Evolutionary conservation across 345 rosid genomes (phyloP).

Genomic region (Eucalyptus erythrocorys): DNA sequence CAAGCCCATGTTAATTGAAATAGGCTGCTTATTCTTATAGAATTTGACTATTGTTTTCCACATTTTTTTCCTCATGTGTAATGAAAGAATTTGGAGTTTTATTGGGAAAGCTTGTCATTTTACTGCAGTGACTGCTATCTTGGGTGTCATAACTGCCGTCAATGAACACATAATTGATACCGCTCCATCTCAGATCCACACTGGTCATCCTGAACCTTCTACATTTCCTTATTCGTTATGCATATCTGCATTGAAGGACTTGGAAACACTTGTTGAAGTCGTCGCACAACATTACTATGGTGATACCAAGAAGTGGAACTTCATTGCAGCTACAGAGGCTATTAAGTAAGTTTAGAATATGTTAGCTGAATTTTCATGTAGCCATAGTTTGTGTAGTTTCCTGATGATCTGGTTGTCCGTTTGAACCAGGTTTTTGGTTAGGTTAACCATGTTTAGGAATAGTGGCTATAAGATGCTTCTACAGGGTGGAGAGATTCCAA

Average conservation of each 20-base stretch:
- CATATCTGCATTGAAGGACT: constrained; percentile 70
- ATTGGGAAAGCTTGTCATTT: constrained; percentile 6
- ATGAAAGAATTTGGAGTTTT: not conserved
- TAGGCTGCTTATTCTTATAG: not conserved
- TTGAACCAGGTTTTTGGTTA: constrained; percentile 44
- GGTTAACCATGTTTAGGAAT: constrained; percentile 59
- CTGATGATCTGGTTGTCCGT: not conserved
- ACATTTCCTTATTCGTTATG: constrained; percentile 62
- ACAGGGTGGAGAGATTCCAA: constrained; percentile 80
- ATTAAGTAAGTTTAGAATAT: constrained; percentile 38
- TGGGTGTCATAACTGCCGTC: constrained; percentile 78
- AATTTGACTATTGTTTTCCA: not conserved
- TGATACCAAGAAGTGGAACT: constrained; percentile 72
- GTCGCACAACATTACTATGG: constrained; percentile 78
- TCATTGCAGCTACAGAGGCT: constrained; percentile 74
- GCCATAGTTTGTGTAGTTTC: not conserved
- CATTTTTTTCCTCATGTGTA: not conserved
- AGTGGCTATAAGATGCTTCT: constrained; percentile 91
- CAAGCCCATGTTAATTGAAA: not conserved
- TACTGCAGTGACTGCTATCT: constrained; percentile 68
- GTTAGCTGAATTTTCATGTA: not conserved
- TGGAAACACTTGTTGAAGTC: constrained; percentile 89
- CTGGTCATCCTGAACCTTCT: constrained; percentile 19
- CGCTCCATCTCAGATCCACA: constrained; percentile 25
- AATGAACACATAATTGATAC: constrained; percentile 80